These are phyloP conservation scores for Rhytidiadelphus loreus DNA, from an alignment of 225 moss, liverwort and hornwort genomes.

Conservation along the genomic window DNA sequence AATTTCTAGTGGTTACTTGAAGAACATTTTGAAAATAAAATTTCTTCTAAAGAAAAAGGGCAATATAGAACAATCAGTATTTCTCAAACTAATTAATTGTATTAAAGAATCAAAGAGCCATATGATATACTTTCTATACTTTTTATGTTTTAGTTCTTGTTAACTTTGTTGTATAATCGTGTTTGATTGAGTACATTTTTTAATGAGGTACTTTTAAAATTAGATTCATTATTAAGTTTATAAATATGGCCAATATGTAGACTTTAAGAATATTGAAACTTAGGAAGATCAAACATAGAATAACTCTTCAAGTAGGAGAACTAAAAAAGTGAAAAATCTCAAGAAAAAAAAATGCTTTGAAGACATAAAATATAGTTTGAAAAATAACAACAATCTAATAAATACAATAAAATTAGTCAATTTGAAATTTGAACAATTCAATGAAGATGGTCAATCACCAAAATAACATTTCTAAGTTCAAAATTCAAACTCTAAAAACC, in stretches of 20 bases:
- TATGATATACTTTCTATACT: neutral
- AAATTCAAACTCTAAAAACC: neutral
- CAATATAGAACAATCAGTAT: neutral
- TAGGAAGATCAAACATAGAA: neutral
- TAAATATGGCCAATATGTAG: neutral
- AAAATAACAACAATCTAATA: neutral
- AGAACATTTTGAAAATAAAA: neutral
- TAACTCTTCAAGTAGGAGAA: neutral
- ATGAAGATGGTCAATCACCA: neutral
- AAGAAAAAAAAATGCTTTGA: neutral
- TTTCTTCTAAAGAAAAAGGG: neutral
- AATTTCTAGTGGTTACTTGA: neutral
- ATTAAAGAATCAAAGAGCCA: neutral
- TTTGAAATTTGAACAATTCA: neutral
- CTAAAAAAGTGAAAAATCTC: neutral
- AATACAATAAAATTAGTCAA: neutral
- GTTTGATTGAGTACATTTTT: neutral
- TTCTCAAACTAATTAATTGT: neutral
- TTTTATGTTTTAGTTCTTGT: neutral
- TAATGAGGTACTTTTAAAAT: accelerated
- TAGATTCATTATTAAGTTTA: neutral
- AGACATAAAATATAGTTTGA: neutral
- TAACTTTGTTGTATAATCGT: neutral
- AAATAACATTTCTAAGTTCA: neutral
- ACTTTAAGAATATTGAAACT: neutral